These are phyloP conservation scores for Mycena rebaudengoi DNA, from an alignment of 768 basidiomycete genomes.

Conservation along the genomic window DNA sequence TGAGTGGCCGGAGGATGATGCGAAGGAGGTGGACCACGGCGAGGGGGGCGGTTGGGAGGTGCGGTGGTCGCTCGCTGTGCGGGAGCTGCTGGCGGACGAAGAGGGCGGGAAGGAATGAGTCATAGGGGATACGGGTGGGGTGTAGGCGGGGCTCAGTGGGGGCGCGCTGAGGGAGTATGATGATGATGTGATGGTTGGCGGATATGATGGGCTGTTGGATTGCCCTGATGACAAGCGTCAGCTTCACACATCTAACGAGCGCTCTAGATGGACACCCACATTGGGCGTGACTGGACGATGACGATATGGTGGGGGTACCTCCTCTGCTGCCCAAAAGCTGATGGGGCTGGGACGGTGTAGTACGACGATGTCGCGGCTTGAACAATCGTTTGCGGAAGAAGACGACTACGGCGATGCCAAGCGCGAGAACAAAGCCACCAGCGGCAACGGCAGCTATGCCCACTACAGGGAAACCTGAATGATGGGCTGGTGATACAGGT, in stretches of 20 bases:
- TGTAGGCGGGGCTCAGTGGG: slow-evolving; percentile 16
- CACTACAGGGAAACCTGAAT: slow-evolving; percentile 4
- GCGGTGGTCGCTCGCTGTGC: neutral
- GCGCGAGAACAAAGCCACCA: slow-evolving; percentile 6
- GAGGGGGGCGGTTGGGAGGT: neutral
- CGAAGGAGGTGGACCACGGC: slow-evolving; percentile 4
- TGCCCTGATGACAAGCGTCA: too few species aligned
- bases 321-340: neutral
- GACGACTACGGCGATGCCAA: slow-evolving; percentile 18
- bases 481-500: neutral
- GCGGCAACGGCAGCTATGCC: slow-evolving; percentile 7
- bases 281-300: too few species aligned
- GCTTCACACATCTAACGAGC: too few species aligned
- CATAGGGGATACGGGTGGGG: slow-evolving; percentile 21
- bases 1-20: slow-evolving; percentile 19
- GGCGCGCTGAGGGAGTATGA: neutral
- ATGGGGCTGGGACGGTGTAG: neutral
- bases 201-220: slow-evolving; percentile 1
- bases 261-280: too few species aligned
- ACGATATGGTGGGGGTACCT: slow-evolving; percentile 11
- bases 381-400: slow-evolving; percentile 21
- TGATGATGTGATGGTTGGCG: slow-evolving; percentile 5
- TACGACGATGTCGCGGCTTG: neutral
- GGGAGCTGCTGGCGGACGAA: slow-evolving; percentile 12
- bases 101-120: slow-evolving; percentile 2